Evolutionary conservation across 2,329 filamentous ascomycete species (phyloP).

Genomic region (Microdochium bolleyi): DNA sequence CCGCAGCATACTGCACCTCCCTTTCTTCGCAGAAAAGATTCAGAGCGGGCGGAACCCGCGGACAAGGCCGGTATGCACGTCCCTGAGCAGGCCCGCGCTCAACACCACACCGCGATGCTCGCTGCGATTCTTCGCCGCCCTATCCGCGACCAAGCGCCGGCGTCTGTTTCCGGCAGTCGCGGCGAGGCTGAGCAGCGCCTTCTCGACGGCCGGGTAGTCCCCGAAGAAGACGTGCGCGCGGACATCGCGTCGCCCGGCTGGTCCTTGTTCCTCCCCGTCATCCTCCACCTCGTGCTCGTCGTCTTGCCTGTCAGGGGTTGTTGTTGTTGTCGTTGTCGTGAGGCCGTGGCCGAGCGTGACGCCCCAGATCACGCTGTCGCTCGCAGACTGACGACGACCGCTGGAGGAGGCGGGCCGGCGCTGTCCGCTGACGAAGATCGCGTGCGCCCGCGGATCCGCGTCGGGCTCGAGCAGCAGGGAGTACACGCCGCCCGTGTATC

Average conservation of each 20-base stretch:
- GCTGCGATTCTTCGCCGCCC: not conserved
- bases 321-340: slow-evolving; percentile 10
- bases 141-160: not conserved
- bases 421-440: slow-evolving; percentile 23
- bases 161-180: not conserved
- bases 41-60: not conserved
- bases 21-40: not conserved
- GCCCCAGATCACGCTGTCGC: slow-evolving; percentile 38
- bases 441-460: slow-evolving; percentile 34
- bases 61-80: not conserved
- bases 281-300: not conserved
- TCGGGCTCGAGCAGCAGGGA: slow-evolving; percentile 47
- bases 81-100: not conserved
- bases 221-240: not conserved
- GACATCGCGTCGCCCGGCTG: not conserved
- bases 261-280: not conserved
- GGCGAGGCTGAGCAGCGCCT: not conserved
- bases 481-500: slow-evolving; percentile 45
- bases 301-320: not conserved
- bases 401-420: not conserved
- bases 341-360: slow-evolving; percentile 51
- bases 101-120: not conserved
- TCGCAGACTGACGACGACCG: not conserved
- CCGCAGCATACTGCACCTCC: too few species aligned
- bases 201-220: not conserved